Evolutionary conservation across 106 monocot species (phyloP), one percentile per base, ranked within the genome.

Genomic region (Phalaenopsis aphrodite): DNA sequence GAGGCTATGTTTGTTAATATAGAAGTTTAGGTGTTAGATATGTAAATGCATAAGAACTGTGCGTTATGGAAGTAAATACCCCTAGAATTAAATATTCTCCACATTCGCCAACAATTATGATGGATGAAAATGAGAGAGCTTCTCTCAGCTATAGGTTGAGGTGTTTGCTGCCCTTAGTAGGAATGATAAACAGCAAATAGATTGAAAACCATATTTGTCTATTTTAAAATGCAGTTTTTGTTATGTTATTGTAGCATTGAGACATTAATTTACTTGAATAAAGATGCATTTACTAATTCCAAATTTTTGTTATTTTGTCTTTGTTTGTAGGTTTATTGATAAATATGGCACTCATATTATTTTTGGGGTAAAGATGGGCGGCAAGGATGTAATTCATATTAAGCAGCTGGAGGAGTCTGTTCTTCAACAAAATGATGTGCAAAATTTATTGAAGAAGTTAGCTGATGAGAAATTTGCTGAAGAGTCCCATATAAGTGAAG

Each of bases 291-390:
- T 71, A 71, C 10, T 71, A 4, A 71, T 71, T 38, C 41, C 16
- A 80, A 48, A 78, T 18, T 15, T 8, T 41, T 78, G 74, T 64
- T 77, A 5, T 65, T 80, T 75, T 24, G 38, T 41, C 41, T 41
- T 71, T 24, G 16, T 48, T 83, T 80, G 48, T 86, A 93, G 93
- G 82, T 94, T 94, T 81, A 91, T 94, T 81, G 88, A 94, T 75
- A 94, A 89, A 77, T 94, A 91, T 84, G 94, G 94, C 19, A 94
- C 94, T 42, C 94, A 91, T 56, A 67, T 94, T n/a, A 71, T 94
- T 72, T 81, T 86, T 79, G 89, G 89, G 5, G 71, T 94, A 71
- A 85, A 84, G 79, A 89, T 94, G 89, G 94, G 94, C 56, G 94
- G 91, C 49, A 91, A 91, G 76, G 94, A 94, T 80, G 91, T 91